phyloP scores from a whole-genome alignment of 441 rosid genomes.

The Omphalea diandra region DNA sequence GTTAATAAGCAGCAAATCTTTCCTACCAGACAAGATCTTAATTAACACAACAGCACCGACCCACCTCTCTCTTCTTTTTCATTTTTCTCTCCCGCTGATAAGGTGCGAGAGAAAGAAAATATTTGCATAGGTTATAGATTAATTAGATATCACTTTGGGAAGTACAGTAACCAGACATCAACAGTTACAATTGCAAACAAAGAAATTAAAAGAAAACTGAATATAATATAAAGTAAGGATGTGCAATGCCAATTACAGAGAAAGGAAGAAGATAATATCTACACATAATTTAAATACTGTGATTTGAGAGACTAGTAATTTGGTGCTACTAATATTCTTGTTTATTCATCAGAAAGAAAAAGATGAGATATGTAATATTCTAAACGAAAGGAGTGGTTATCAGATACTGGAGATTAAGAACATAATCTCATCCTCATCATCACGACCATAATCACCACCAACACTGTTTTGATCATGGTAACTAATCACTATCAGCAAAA shows the following conservation, averaged over 20 bases:
- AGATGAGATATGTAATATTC: neutral
- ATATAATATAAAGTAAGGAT: conserved; percentile 15
- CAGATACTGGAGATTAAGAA: conserved; percentile 7
- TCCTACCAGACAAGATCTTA: conserved; percentile 20
- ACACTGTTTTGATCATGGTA: neutral
- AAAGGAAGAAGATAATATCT: conserved; percentile 11
- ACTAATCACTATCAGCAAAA: conserved; percentile 4
- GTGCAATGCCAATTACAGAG: neutral
- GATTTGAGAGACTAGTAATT: neutral
- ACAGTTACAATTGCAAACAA: neutral
- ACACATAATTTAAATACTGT: conserved; percentile 7
- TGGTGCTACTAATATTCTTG: conserved; percentile 14
- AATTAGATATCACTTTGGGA: no score
- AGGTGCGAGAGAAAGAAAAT: conserved; percentile 34
- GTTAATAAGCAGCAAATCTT: conserved; percentile 18
- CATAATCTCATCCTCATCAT: conserved; percentile 20
- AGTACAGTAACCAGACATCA: no score
- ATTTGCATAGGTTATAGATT: neutral
- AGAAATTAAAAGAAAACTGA: neutral
- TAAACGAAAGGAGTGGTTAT: conserved; percentile 9
- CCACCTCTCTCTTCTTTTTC: conserved; percentile 19
- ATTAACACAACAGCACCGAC: conserved; percentile 30
- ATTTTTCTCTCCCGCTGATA: conserved; percentile 20
- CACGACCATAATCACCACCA: neutral
- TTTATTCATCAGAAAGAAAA: conserved; percentile 17